phyloP scores from a whole-genome alignment of 2,329 filamentous ascomycete species.

The Cladosporium colombiae region DNA sequence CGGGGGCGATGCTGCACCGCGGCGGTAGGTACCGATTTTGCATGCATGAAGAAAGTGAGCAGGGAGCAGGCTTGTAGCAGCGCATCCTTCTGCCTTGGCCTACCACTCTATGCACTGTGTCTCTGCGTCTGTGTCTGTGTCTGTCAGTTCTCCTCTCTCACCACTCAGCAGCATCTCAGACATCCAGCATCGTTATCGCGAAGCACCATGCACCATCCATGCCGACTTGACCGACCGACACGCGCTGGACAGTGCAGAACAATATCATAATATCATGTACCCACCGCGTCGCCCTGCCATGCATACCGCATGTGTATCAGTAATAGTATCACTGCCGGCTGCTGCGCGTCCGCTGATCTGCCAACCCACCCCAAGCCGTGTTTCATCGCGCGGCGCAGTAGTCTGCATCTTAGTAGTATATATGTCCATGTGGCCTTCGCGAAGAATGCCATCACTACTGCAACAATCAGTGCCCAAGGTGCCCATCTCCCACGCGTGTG shows the following conservation, averaged over 20 bases:
- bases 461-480: background rate
- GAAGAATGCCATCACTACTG: background rate
- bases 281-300: background rate
- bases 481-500: background rate
- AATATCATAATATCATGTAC: background rate
- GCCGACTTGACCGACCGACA: background rate
- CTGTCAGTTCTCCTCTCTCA: background rate
- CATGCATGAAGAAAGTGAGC: constrained; percentile 4
- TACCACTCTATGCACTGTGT: background rate
- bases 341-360: background rate
- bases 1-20: background rate
- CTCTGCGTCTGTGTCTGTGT: background rate
- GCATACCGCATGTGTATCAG: background rate
- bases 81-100: background rate
- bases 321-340: background rate
- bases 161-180: background rate
- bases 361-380: background rate
- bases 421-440: background rate
- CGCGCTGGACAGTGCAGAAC: background rate
- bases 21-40: background rate
- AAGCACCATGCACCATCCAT: background rate
- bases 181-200: background rate
- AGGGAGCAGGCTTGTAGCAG: background rate
- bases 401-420: background rate
- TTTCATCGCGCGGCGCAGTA: constrained; percentile 1